Evolutionary conservation across 805 yeast genomes (phyloP), one percentile per base, ranked within the genome.

Genomic region (Barnettozyma botsteinii): DNA sequence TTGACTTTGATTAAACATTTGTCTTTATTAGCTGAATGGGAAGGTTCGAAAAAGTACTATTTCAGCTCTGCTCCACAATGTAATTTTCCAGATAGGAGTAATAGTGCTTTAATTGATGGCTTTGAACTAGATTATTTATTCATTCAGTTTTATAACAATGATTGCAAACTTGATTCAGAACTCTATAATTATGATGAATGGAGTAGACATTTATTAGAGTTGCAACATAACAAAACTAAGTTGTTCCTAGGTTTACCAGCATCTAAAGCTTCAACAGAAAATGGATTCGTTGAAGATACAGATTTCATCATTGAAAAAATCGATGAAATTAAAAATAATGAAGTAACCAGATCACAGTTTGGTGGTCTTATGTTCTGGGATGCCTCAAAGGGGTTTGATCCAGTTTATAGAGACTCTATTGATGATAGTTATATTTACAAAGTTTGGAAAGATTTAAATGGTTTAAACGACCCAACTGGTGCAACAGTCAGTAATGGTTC

Each of bases 341-440:
- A 40, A 11, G 7, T 19, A 1, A 26, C 32, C 9, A 32, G 42
- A n/a, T 31, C 55, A 1, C 57, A 64, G 48, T 84, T 88, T 56
- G 96, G 95, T 38, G 98, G 98, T 47, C 72, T 89, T 54, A 77
- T 82, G 72, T 65, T 88, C 45, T 89, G 98, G 97, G 95, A 87
- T 61, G 95, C 95, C 12, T 79, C 88, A 31, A 83, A 81, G 53
- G 89, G 79, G 31, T 74, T 70, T 50, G 51, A 64, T 34, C 66
- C 67, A 49, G 49, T 52, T 21, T 57, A 55, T 19, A 58, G 60
- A 26, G 64, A 59, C 34, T 70, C 67, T 1, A 29, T 31, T 13
- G 50, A 44, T 17, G 34, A 31, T 3, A 50, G 57, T 33, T 55
- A 52, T 33, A 52, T 55, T 22, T 47, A 38, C 31, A 42, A 46